Base-by-base conservation (phyloP, 129 eudicot genomes). In the Escallonia rubra region DNA sequence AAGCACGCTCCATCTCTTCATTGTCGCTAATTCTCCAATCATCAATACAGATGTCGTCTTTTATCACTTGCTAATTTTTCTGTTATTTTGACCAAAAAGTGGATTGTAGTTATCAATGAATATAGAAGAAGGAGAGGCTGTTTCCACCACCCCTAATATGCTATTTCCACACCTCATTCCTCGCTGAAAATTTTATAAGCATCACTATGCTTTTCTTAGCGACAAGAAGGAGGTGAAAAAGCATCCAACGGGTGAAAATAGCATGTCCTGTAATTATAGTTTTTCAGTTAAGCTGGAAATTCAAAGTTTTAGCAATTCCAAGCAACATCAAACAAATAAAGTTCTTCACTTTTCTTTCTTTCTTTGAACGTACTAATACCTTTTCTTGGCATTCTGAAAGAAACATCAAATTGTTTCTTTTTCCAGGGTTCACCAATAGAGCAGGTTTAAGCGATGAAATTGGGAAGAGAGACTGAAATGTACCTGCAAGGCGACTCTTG, bases 401-500 rank as follows among this genome's bases (percentile, higher is more conserved):
- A 12, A 53, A 53, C 57, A 7, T 4, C 11, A 58, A 38, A 57
- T 7, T 23, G 6, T 0, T 7, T 23, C 6, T 23, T 57, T 10
- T 11, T 57, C 16, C 16, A 10, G 8, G 7, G 39, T 57, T 3
- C 14, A n/a, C 2, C 7, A 52, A 10, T 57, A 57, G 42, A 43
- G 62, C 39, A 43, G 62, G 62, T 38, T 57, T 57, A 63, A 13
- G 39, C 4, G 14, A 41, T n/a, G 10, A 47, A 42, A 34, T 7
- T 44, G 3, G 10, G 8, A 79, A 23, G 34, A 23, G 34, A 23
- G 34, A 23, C 6, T 55, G 41, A 50, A 10, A 6, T 59, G 41
- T 68, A 86, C 97, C 97, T 90, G 97, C 56, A 90, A 76, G 67
- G 97, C 94, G 43, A 86, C 90, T 60, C 90, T 76, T 41, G 75